These are phyloP conservation scores for Epichloe baconii DNA, from an alignment of 2,329 filamentous ascomycete genomes.

Conservation along the genomic window DNA sequence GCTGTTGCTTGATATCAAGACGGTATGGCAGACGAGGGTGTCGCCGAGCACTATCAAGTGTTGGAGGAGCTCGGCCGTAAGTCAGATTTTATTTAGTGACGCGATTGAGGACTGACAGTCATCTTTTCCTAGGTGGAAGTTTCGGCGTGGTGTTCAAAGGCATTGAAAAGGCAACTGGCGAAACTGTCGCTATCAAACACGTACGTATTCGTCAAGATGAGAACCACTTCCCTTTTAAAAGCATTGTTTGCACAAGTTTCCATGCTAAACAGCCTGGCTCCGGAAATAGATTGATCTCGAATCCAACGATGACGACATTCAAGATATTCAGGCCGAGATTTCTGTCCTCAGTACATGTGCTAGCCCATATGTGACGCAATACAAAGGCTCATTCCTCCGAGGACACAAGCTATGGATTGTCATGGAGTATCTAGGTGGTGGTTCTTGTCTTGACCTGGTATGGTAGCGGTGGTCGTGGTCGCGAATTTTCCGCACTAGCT, in stretches of 20 bases:
- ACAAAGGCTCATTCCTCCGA: conserved; percentile 90
- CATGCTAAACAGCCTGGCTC: not conserved
- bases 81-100: conserved; percentile 21
- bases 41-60: conserved; percentile 84
- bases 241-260: not conserved
- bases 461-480: conserved; percentile 10
- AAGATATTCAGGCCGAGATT: conserved; percentile 96
- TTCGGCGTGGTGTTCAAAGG: conserved; percentile 97
- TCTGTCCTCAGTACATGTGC: conserved; percentile 88
- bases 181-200: conserved; percentile 94
- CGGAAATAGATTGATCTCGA: conserved; percentile 82
- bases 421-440: conserved; percentile 94
- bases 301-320: conserved; percentile 95
- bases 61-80: conserved; percentile 90
- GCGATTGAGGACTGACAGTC: not conserved
- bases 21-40: conserved; percentile 46
- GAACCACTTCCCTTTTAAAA: not conserved
- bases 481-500: not conserved
- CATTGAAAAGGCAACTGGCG: conserved; percentile 78
- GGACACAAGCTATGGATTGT: conserved; percentile 98
- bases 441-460: conserved; percentile 89
- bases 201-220: conserved; percentile 35
- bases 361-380: conserved; percentile 88
- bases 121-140: conserved; percentile 55
- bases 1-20: conserved; percentile 13